A percentile compares a stretch with the other conserved stretches of the same genome.
These are phyloP conservation scores for Acer campestre DNA, from an alignment of 345 rosid species.

Conservation along the genomic window DNA sequence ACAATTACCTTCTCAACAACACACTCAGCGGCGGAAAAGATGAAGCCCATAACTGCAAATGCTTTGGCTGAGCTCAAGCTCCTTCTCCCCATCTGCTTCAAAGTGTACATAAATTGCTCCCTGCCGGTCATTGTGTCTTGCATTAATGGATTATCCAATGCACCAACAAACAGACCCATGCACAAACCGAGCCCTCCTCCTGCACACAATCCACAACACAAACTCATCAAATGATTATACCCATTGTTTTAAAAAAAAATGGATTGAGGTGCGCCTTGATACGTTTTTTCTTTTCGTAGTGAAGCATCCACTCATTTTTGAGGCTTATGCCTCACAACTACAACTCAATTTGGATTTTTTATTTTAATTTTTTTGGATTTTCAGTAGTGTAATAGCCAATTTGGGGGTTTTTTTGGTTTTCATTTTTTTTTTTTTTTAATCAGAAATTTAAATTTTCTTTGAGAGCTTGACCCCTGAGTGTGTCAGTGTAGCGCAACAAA, in stretches of 20 bases:
- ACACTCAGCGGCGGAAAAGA: constrained; percentile 92
- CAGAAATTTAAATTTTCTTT: too few species aligned
- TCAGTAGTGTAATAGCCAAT: too few species aligned
- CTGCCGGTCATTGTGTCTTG: constrained; percentile 76
- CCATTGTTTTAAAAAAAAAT: not conserved
- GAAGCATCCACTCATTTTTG: too few species aligned
- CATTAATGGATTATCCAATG: constrained; percentile 81
- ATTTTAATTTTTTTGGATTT: too few species aligned
- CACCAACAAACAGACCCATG: constrained; percentile 88
- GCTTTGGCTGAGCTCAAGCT: constrained; percentile 89
- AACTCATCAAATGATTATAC: constrained; percentile 1
- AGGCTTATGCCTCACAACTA: too few species aligned
- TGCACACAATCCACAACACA: constrained; percentile 33
- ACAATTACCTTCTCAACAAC: constrained; percentile 75
- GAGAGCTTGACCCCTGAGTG: too few species aligned
- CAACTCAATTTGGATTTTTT: too few species aligned
- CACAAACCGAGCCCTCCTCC: constrained; percentile 91
- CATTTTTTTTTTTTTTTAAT: too few species aligned
- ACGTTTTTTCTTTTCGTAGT: too few species aligned
- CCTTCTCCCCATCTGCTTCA: constrained; percentile 83
- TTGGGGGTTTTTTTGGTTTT: too few species aligned
- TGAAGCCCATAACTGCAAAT: constrained; percentile 89
- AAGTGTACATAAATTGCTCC: constrained; percentile 69
- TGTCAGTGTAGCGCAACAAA: too few species aligned
- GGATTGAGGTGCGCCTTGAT: too few species aligned